These are phyloP conservation scores for Dothidotthia symphoricarpi DNA, from an alignment of 2,329 filamentous ascomycete species.

Conservation along the genomic window DNA sequence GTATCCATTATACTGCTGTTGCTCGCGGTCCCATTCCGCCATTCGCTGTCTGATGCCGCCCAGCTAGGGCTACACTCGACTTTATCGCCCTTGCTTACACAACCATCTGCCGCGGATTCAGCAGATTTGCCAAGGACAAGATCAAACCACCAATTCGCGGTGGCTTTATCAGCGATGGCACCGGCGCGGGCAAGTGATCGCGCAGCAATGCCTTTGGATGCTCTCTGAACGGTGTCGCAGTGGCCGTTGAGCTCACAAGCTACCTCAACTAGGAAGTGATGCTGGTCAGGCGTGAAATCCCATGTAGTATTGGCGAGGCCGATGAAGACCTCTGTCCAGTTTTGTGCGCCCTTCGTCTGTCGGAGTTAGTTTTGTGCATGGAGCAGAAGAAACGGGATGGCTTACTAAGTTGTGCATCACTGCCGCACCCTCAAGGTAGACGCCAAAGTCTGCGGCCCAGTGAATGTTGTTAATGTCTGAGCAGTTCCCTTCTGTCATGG, in stretches of 20 bases:
- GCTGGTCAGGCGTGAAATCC: slow-evolving; percentile 43
- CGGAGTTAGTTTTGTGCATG: neutral
- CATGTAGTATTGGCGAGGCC: slow-evolving; percentile 32
- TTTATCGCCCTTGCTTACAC: slow-evolving; percentile 6
- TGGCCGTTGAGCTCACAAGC: slow-evolving; percentile 59
- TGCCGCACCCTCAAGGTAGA: slow-evolving; percentile 52
- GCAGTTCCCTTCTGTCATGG: slow-evolving; percentile 46
- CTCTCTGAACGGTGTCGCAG: slow-evolving; percentile 64
- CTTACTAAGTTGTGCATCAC: slow-evolving; percentile 51
- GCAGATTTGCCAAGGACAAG: slow-evolving; percentile 23
- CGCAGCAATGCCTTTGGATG: slow-evolving; percentile 56
- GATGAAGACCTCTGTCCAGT: slow-evolving; percentile 22
- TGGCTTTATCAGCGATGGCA: slow-evolving; percentile 14
- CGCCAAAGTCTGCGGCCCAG: slow-evolving; percentile 53
- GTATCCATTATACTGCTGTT: slow-evolving; percentile 19
- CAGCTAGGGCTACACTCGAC: slow-evolving; percentile 16
- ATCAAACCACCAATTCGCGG: slow-evolving; percentile 13
- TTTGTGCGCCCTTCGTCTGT: slow-evolving; percentile 24
- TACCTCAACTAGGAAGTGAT: slow-evolving; percentile 63
- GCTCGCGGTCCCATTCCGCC: slow-evolving; percentile 3
- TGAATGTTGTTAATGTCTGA: slow-evolving; percentile 47
- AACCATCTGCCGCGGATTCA: slow-evolving; percentile 18
- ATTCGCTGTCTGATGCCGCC: slow-evolving; percentile 1
- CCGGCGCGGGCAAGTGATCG: slow-evolving; percentile 26
- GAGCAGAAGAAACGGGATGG: neutral